A percentile compares a stretch with the other conserved stretches of the same genome.
These are phyloP conservation scores for Piper longum DNA, from an alignment of 164 flowering plant species.

Conservation along the genomic window DNA sequence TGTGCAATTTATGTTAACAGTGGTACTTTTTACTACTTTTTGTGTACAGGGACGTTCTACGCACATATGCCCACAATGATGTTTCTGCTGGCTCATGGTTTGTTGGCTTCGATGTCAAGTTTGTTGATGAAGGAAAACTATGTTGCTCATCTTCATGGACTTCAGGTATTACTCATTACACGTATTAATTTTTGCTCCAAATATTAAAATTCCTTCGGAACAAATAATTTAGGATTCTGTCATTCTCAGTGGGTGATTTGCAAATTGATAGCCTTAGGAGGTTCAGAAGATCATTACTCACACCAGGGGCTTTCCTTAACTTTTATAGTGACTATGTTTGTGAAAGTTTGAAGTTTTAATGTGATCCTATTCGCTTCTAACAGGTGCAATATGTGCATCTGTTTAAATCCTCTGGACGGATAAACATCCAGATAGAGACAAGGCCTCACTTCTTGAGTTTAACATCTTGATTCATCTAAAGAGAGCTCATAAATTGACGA, in stretches of 20 bases:
- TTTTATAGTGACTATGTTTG: background rate
- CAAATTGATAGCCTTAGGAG: no score
- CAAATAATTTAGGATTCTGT: no score
- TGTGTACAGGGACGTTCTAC: constrained; percentile 51
- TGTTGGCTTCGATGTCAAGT: constrained; percentile 72
- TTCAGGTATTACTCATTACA: constrained; percentile 48
- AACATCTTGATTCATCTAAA: background rate
- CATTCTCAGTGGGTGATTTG: background rate
- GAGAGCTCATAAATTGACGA: background rate
- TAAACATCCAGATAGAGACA: background rate
- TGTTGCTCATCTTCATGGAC: constrained; percentile 82
- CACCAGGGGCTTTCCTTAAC: background rate
- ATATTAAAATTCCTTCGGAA: background rate
- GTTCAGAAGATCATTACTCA: background rate
- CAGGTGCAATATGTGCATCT: constrained; percentile 51
- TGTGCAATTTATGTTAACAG: no score
- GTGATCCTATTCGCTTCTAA: constrained; percentile 1
- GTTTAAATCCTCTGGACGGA: constrained; percentile 15
- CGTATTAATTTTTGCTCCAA: no score
- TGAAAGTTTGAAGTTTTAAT: constrained; percentile 1
- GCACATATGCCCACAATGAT: constrained; percentile 90
- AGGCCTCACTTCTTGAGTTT: background rate
- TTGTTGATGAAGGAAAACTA: constrained; percentile 68
- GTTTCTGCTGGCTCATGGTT: constrained; percentile 91
- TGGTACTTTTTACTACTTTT: background rate